Conservation (phyloP, 441 rosid genomes). For the Populus hybrid region DNA sequence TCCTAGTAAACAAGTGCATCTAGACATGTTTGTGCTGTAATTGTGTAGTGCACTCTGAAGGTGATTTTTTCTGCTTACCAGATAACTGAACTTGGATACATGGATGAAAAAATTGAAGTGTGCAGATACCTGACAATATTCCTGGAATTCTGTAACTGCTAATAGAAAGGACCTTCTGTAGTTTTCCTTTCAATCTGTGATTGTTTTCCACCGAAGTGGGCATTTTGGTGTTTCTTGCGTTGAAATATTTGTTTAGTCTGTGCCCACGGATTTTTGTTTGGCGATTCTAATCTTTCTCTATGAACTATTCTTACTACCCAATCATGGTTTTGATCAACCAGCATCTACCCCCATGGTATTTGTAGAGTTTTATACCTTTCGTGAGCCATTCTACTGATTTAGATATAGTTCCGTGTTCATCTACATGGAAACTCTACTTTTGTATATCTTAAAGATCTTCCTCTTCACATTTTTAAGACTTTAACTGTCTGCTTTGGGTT, state of each 20-base stretch:
- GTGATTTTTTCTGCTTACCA: background rate
- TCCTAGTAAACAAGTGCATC: background rate
- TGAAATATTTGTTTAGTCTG: background rate
- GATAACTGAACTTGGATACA: background rate
- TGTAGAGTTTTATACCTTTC: background rate
- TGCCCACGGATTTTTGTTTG: background rate
- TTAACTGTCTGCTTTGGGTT: background rate
- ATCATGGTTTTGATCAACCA: background rate
- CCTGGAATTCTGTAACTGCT: background rate
- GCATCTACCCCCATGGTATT: background rate
- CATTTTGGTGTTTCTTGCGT: background rate
- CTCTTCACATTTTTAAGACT: background rate
- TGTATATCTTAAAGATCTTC: too few species aligned
- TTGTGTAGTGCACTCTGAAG: background rate
- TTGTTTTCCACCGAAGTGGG: background rate
- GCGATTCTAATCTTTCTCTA: too few species aligned
- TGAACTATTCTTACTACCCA: background rate
- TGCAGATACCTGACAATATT: background rate
- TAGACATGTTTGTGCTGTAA: background rate
- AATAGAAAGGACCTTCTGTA: background rate
- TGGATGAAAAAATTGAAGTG: background rate
- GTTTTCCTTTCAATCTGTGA: background rate
- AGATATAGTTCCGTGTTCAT: background rate
- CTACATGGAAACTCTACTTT: background rate
- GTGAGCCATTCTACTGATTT: background rate